These are phyloP conservation scores for Chlorella sp. DNA, from an alignment of 139 green algal genomes.

Conservation along the genomic window DNA sequence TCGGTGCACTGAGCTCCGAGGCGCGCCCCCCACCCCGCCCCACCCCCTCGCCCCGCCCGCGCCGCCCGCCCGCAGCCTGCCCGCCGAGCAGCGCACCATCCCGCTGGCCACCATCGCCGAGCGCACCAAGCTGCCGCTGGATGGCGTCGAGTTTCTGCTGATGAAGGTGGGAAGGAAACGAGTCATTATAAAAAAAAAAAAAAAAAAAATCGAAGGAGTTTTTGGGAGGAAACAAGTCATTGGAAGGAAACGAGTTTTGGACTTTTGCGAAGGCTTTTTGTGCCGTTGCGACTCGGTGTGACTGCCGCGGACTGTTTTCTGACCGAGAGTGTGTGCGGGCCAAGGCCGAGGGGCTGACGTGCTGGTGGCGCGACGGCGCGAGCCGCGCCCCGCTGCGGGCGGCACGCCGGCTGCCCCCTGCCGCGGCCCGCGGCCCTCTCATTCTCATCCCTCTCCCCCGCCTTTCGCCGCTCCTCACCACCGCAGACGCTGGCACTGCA, in stretches of 20 bases:
- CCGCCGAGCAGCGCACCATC: constrained; percentile 83
- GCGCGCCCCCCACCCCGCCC: background rate
- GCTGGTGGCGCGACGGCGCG: no score
- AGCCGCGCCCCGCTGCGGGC: no score
- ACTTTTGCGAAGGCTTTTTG: no score
- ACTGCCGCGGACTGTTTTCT: no score
- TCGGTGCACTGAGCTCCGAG: background rate
- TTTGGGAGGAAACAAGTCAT: no score
- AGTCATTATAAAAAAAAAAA: no score
- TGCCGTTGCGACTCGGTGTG: no score
- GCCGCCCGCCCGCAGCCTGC: constrained; percentile 67
- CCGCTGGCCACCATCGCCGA: constrained; percentile 65
- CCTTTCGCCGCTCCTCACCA: background rate
- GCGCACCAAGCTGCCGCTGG: constrained; percentile 85
- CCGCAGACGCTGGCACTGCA: constrained; percentile 71
- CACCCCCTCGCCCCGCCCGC: constrained; percentile 12
- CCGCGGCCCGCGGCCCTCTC: constrained; percentile 13
- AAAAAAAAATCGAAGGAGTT: no score
- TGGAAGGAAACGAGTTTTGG: no score
- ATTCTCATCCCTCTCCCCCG: background rate
- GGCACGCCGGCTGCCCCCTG: no score
- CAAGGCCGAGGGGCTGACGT: no score
- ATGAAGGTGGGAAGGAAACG: constrained; percentile 81
- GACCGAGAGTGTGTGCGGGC: no score
- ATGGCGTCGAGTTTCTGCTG: constrained; percentile 97